Evolutionary conservation across 163 green algal genomes (phyloP).

Genomic region (Chlorella variabilis): DNA sequence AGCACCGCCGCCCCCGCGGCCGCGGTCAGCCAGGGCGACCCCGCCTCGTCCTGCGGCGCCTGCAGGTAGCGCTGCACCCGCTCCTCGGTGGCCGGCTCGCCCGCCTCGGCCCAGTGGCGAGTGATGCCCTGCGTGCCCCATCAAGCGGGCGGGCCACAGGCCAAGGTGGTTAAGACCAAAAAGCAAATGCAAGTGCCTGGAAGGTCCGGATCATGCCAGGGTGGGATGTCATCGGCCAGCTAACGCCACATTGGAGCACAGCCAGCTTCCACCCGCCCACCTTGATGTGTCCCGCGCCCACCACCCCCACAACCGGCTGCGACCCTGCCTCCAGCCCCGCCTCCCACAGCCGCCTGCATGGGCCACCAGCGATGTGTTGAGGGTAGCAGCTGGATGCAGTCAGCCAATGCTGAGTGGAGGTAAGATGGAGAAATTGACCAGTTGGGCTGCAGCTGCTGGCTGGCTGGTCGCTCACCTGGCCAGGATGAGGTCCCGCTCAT

Average conservation of each 20-base stretch:
- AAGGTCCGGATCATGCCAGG: too few relatives aligned
- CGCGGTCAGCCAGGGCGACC: not conserved
- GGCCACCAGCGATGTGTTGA: too few relatives aligned
- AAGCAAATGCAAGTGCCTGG: too few relatives aligned
- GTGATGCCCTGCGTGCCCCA: constrained; percentile 47
- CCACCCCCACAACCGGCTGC: constrained; percentile 51
- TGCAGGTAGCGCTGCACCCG: constrained; percentile 17
- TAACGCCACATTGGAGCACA: not conserved
- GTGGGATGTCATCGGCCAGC: not conserved
- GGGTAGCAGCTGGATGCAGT: too few relatives aligned
- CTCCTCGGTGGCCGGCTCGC: constrained; percentile 34
- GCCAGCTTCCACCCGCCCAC: not conserved
- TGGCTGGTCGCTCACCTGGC: constrained; percentile 51
- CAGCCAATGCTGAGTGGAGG: too few relatives aligned
- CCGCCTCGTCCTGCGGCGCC: not conserved
- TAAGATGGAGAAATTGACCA: too few relatives aligned
- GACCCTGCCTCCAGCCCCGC: constrained; percentile 35
- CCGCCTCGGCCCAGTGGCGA: constrained; percentile 38
- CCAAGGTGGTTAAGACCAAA: too few relatives aligned
- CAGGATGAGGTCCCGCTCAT: constrained; percentile 58
- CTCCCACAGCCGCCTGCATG: constrained; percentile 58
- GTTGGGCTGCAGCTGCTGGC: too few relatives aligned
- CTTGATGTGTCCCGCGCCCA: constrained; percentile 44
- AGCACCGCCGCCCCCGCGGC: constrained; percentile 28
- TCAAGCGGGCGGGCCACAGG: too few relatives aligned